Base-by-base conservation (phyloP, 2,329 filamentous ascomycete genomes). In the Teratosphaeria pseudoeucalypti region DNA sequence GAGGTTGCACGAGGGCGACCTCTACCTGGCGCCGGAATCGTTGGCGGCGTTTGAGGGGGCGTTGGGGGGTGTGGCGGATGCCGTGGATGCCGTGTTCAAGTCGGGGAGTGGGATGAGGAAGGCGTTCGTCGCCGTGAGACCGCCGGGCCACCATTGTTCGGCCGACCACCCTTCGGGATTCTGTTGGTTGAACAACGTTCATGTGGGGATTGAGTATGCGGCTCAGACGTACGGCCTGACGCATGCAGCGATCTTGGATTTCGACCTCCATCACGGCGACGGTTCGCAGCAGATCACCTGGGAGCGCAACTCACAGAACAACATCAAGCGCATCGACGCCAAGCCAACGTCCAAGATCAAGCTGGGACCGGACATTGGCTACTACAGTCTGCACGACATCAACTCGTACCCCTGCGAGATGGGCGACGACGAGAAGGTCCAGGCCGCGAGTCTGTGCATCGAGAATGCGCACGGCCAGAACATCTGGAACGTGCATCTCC, bases 131-230 rank as follows among this genome's bases (percentile, higher is more conserved):
- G 92, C 88, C 32, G 88, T 97, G 56, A 85, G 94, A 34, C 94
- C 94, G 4, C 94, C 94, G 0, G 94, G 94, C 0, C 94, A 99
- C 71, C 94, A 99, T 71, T 99, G 94, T 75, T 96, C 92, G 2
- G 85, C 90, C 3, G 84, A 88, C 56, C 87, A 88, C 67, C 94
- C 94, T 0, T 96, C 92, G 2, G 94, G 94, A 0, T 99, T 99
- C 71, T 99, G 94, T 76, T 99, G 94, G 92, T 77, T 99, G 56
- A 99, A 99, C 74, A 99, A 99, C 71, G 91, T 99, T 0, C 92
- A 97, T 70, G 90, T 99, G 26, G 94, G 92, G 0, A 96, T 99
- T 64, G 89, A 95, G 73, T 89, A 99, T 72, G 92, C 87, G 11
- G 86, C 90, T 23, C 84, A 92, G 63, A 83, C 82, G 47, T 88